A percentile compares a stretch with the other conserved stretches of the same genome.
Conservation (phyloP, 176 grass and related monocot genomes). For the Rhynchospora pubera region DNA sequence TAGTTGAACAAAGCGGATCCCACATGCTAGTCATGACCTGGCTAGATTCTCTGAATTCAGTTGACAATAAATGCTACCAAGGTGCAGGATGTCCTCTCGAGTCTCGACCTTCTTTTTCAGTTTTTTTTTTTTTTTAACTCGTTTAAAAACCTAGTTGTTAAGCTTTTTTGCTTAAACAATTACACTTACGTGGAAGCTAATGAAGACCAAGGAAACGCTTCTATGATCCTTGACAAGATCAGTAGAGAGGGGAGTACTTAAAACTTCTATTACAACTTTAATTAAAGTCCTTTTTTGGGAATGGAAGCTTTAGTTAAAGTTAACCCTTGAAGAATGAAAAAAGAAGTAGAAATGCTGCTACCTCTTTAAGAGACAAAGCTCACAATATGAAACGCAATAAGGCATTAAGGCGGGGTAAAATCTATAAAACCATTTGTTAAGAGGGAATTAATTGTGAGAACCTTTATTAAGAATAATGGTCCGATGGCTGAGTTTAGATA, state of each 20-base stretch:
- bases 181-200: background rate
- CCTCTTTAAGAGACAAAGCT: constrained; percentile 14
- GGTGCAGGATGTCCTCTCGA: background rate
- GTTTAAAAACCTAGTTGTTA: background rate
- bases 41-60: background rate
- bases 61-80: background rate
- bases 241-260: background rate
- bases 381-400: constrained; percentile 1
- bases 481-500: background rate
- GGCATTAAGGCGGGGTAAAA: background rate
- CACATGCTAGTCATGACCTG: background rate
- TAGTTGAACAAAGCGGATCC: background rate
- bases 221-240: background rate
- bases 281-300: constrained; percentile 12
- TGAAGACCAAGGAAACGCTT: background rate
- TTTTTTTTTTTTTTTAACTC: background rate
- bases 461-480: background rate
- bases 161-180: background rate
- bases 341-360: background rate
- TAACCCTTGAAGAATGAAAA: constrained; percentile 14
- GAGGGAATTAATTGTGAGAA: background rate
- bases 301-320: constrained; percentile 19
- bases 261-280: constrained; percentile 12
- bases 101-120: constrained; percentile 1
- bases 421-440: background rate